Percentiles rank a stretch among this genome's conserved stretches.
Evolutionary conservation across 441 rosid genomes (phyloP).

Genomic region (Francoa sonchifolia): DNA sequence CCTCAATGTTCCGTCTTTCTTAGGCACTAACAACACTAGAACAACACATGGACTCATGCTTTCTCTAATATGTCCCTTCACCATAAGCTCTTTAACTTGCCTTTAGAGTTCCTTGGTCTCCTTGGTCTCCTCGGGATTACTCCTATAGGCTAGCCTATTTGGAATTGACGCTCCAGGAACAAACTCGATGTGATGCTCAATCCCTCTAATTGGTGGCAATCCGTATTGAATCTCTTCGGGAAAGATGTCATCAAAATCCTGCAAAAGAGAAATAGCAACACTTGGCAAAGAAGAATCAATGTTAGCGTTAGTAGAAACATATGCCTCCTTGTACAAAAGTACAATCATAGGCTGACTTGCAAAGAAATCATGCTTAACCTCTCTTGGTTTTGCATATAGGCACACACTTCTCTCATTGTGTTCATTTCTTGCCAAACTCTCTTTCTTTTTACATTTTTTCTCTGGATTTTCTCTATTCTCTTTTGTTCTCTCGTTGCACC

Average conservation of each 20-base stretch:
- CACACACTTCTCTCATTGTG: too few species aligned
- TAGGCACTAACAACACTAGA: not conserved
- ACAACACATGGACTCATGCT: not conserved
- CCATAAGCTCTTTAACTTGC: not conserved
- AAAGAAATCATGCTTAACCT: not conserved
- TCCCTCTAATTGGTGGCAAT: not conserved
- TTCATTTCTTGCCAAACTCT: too few species aligned
- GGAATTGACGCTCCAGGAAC: not conserved
- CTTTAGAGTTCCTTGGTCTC: too few species aligned
- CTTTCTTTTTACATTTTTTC: too few species aligned
- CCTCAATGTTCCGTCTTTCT: not conserved
- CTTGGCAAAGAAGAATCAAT: not conserved
- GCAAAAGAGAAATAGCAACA: not conserved
- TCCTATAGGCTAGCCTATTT: not conserved
- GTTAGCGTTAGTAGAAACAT: not conserved
- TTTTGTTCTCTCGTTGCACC: too few species aligned
- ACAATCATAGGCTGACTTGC: not conserved
- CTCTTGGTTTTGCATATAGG: not conserved
- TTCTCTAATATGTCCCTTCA: not conserved
- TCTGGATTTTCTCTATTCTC: too few species aligned
- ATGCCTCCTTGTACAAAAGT: constrained; percentile 3
- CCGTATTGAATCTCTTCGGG: not conserved
- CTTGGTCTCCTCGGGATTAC: not conserved
- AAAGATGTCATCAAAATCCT: constrained; percentile 5
- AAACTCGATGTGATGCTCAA: constrained; percentile 6